A percentile compares a stretch with the other conserved stretches of the same genome.
phyloP scores from a whole-genome alignment of 2,329 filamentous ascomycete genomes.

The Trichophyton mentagrophytes region DNA sequence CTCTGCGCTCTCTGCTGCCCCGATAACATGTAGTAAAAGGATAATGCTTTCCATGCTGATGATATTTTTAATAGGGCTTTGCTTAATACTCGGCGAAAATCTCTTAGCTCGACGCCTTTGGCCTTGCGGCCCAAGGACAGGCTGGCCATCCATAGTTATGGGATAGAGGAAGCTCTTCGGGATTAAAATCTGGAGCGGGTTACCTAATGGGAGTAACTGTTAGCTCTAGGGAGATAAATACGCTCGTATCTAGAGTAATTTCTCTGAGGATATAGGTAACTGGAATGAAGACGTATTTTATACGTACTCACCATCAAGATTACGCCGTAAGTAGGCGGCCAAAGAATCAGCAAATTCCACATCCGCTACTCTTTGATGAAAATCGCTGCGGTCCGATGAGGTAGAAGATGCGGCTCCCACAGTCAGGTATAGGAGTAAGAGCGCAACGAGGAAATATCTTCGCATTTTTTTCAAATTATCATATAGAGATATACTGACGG shows the following conservation, averaged over 20 bases:
- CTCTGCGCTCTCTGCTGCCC: neutral
- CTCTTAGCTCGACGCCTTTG: neutral
- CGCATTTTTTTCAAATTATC: neutral
- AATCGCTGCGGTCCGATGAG: neutral
- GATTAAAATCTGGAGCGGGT: neutral
- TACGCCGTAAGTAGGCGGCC: neutral
- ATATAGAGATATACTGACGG: neutral
- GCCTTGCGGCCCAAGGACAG: neutral
- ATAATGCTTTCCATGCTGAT: slow-evolving; percentile 2
- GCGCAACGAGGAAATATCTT: neutral
- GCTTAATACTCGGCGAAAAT: neutral
- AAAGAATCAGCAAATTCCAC: neutral
- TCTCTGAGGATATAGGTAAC: neutral
- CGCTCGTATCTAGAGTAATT: too few relatives aligned
- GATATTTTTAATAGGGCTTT: neutral
- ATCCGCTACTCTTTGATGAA: neutral
- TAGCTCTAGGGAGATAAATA: neutral
- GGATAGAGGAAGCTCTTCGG: neutral
- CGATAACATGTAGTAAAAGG: slow-evolving; percentile 2
- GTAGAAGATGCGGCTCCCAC: neutral
- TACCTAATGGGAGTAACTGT: neutral
- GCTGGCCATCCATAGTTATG: neutral
- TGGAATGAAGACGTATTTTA: neutral
- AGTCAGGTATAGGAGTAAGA: neutral
- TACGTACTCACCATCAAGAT: neutral